Evolutionary conservation across 1,284 basidiomycete genomes (phyloP), one percentile per base, ranked within the genome.

Genomic region (Sanghuangporus weigelae): DNA sequence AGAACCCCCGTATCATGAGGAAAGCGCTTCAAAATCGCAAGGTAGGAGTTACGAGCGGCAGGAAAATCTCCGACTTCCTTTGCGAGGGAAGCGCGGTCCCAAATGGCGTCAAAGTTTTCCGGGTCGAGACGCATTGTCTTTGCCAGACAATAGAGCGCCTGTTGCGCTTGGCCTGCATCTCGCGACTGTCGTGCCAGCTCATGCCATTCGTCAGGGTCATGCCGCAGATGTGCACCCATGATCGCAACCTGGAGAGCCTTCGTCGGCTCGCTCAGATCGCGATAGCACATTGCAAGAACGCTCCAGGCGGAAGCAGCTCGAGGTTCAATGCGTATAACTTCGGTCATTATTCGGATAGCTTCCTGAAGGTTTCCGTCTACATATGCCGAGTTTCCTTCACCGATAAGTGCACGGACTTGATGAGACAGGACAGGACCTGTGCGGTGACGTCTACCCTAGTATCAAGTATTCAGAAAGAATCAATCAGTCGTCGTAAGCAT

Each of bases 261-360:
- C 60, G 89, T 82, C 2, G 76, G 72, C 63, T 96, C 85, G 1
- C 81, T 80, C 69, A 85, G 76, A 69, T 93, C 90, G 35, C 84
- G 82, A 69, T 92, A 89, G 68, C 90, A 91, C 66, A 89, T 85
- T 1, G 90, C 92, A 3, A 97, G 82, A 0, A 95, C 92, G 8
- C 86, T 84, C 95, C 96, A 98, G 0, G 95, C 93, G 3, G 86
- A 77, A 4, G 83, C 81, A 8, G 94, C 91, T 39, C 90, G 86
- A 1, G 95, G 94, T 73, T 98, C 96, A 63, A 96, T 94, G 8
- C 93, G 85, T 63, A 98, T 95, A 67, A 98, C 92, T 72, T 98
- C 93, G 71, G 92, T 87, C 82, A 96, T 92, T 51, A 89, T 83
- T 23, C 84, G 82, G 40, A 94, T 88, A 0, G 94, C 90, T 67